Evolutionary conservation across 139 green algal species (phyloP).

Genomic region (Desmodesmus armatus): DNA sequence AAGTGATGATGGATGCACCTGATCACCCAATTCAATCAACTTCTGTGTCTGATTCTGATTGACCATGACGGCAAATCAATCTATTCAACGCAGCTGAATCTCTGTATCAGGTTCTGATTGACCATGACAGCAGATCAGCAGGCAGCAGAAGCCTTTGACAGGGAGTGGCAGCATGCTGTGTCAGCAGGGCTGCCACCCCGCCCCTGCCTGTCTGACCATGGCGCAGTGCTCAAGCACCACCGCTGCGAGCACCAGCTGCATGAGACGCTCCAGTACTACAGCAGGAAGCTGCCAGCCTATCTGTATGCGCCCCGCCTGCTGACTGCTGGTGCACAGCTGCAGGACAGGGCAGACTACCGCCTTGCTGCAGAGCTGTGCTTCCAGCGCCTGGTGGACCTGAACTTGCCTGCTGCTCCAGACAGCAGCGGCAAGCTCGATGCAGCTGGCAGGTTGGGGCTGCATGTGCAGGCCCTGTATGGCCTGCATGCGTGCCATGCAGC

Average conservation of each 20-base stretch:
- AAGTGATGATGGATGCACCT: too few species aligned
- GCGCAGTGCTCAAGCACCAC: conserved; percentile 58
- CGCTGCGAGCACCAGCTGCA: conserved; percentile 48
- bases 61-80: too few species aligned
- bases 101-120: neutral
- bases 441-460: neutral
- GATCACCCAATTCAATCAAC: too few species aligned
- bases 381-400: neutral
- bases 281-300: conserved; percentile 49
- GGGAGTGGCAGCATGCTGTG: conserved; percentile 52
- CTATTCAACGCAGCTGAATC: neutral
- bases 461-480: conserved; percentile 15
- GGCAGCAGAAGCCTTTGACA: conserved; percentile 55
- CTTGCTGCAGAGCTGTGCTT: conserved; percentile 58
- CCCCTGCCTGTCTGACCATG: too few species aligned
- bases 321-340: conserved; percentile 47
- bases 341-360: conserved; percentile 44
- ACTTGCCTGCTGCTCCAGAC: conserved; percentile 24
- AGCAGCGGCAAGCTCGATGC: conserved; percentile 14
- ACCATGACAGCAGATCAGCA: conserved; percentile 58
- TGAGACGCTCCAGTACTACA: conserved; percentile 61
- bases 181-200: too few species aligned
- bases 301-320: conserved; percentile 58
- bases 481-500: neutral
- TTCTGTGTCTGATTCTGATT: too few species aligned